Conservation (phyloP, 495 filamentous ascomycete genomes). For the Penicillium atrosanguineum region DNA sequence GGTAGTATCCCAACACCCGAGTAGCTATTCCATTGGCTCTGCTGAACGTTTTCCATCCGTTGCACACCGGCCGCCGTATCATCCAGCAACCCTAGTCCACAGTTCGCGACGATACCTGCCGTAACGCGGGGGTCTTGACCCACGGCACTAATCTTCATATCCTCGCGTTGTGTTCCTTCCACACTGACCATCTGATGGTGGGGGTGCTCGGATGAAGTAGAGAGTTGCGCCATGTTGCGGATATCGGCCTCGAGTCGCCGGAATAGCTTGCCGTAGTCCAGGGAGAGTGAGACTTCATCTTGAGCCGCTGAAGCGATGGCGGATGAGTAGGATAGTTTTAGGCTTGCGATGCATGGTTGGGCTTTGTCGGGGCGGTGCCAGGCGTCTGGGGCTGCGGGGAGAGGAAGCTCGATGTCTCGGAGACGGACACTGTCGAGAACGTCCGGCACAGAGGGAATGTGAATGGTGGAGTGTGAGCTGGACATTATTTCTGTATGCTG, state of each 20-base stretch:
- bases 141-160: conserved; percentile 27
- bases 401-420: conserved; percentile 41
- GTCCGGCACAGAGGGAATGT: conserved; percentile 34
- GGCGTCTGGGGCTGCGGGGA: conserved; percentile 43
- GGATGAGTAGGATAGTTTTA: conserved; percentile 45
- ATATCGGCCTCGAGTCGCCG: conserved; percentile 42
- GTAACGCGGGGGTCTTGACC: conserved; percentile 41
- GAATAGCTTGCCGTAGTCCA: conserved; percentile 50
- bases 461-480: conserved; percentile 28
- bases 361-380: conserved; percentile 45
- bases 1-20: conserved; percentile 11
- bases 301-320: conserved; percentile 40
- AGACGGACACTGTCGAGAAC: conserved; percentile 44
- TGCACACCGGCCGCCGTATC: conserved; percentile 44
- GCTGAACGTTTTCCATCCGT: conserved; percentile 38
- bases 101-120: conserved; percentile 38
- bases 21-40: conserved; percentile 29
- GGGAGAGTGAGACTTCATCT: conserved; percentile 45
- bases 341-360: conserved; percentile 44
- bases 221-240: conserved; percentile 27
- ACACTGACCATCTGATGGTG: conserved; percentile 30
- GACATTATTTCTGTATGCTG: conserved; percentile 23
- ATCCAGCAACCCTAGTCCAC: conserved; percentile 38
- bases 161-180: conserved; percentile 31
- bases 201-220: conserved; percentile 16